These are phyloP conservation scores for Ganoderma multipileum DNA, from an alignment of 1,284 basidiomycete species.

Conservation along the genomic window DNA sequence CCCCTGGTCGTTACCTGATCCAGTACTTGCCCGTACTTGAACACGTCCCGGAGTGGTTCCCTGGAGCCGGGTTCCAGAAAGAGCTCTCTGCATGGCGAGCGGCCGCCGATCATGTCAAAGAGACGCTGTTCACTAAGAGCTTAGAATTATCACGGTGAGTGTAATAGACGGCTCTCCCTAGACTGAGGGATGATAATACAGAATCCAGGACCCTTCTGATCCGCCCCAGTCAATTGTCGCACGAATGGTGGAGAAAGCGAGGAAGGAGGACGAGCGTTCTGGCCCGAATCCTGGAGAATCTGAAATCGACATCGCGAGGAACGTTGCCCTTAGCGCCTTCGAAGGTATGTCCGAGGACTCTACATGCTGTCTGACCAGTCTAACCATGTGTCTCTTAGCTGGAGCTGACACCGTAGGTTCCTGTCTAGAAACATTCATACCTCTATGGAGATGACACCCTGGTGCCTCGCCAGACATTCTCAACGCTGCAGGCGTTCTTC, in stretches of 20 bases:
- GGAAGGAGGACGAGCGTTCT: neutral
- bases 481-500: constrained; percentile 32
- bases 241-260: neutral
- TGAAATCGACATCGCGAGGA: constrained; percentile 16
- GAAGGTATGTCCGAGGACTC: constrained; percentile 4
- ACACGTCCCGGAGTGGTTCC: constrained; percentile 35
- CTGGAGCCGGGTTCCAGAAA: constrained; percentile 32
- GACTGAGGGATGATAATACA: neutral
- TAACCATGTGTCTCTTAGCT: constrained; percentile 3
- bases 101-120: neutral
- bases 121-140: neutral
- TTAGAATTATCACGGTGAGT: constrained; percentile 10
- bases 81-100: neutral
- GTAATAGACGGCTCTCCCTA: no score
- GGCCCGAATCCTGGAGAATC: neutral
- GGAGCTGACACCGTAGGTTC: constrained; percentile 20
- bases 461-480: constrained; percentile 11
- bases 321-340: constrained; percentile 10
- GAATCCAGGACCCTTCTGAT: neutral
- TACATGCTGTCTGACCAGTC: neutral
- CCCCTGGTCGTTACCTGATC: constrained; percentile 26
- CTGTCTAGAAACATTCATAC: neutral
- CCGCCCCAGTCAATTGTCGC: neutral
- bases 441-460: neutral
- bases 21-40: constrained; percentile 30